Conservation (phyloP, 352 stramenopile species). For the Phytophthora citrophthora region DNA sequence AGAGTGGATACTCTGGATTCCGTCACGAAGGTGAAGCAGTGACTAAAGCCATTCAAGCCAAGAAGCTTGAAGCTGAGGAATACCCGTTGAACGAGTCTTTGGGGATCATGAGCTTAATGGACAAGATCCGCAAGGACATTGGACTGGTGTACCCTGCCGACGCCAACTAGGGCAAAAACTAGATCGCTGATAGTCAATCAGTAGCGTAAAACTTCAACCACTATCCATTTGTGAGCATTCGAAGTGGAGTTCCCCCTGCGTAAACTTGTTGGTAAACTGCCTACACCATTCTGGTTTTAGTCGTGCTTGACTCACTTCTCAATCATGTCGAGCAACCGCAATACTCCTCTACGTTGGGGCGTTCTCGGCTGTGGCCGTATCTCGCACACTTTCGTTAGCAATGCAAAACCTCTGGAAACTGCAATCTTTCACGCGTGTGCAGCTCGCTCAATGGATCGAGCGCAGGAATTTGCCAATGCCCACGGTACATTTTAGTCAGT, state of each 20-base stretch:
- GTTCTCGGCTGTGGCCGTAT: slow-evolving; percentile 73
- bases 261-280: background rate
- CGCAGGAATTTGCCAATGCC: slow-evolving; percentile 49
- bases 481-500: slow-evolving; percentile 42
- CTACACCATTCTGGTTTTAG: slow-evolving; percentile 16
- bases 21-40: slow-evolving; percentile 78
- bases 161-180: slow-evolving; percentile 11
- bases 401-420: slow-evolving; percentile 32
- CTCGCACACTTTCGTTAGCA: slow-evolving; percentile 62
- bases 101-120: slow-evolving; percentile 59
- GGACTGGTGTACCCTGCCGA: slow-evolving; percentile 47
- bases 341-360: slow-evolving; percentile 50
- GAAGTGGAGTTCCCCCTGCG: background rate
- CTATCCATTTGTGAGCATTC: slow-evolving; percentile 10
- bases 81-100: slow-evolving; percentile 66
- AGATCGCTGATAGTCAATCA: background rate
- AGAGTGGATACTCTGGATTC: slow-evolving; percentile 67
- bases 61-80: slow-evolving; percentile 46
- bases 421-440: slow-evolving; percentile 32
- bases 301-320: slow-evolving; percentile 1
- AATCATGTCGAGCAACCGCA: slow-evolving; percentile 8
- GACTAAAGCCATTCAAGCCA: slow-evolving; percentile 55
- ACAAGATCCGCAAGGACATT: slow-evolving; percentile 63
- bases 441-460: slow-evolving; percentile 48
- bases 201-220: slow-evolving; percentile 23